Conservation (phyloP, 2,329 filamentous ascomycete species). For the Zarea fungicola region DNA sequence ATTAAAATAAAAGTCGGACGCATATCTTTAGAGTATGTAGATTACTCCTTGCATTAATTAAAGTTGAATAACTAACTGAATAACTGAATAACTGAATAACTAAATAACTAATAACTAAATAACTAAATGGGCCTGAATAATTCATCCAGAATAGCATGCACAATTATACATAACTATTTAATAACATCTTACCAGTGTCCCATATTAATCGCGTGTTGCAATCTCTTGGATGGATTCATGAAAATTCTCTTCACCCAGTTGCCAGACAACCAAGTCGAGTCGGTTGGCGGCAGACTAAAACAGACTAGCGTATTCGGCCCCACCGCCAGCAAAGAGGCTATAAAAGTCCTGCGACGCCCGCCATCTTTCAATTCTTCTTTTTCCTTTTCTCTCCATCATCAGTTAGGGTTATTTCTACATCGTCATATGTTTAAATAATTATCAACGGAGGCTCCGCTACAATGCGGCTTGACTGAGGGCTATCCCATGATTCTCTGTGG, state of each 20-base stretch:
- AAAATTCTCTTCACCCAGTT: not conserved
- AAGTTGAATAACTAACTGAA: too few species aligned
- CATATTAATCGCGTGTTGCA: not conserved
- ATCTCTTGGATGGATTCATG: conserved; percentile 4
- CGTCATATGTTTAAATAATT: conserved; percentile 46
- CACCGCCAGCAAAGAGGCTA: not conserved
- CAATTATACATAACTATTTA: too few species aligned
- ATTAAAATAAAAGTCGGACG: not conserved
- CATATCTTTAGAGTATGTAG: too few species aligned
- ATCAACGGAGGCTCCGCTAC: conserved; percentile 44
- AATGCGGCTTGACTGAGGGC: conserved; percentile 49
- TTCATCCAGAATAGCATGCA: too few species aligned
- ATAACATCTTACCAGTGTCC: too few species aligned
- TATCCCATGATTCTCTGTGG: conserved; percentile 39
- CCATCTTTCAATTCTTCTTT: conserved; percentile 16
- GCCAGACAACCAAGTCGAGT: not conserved
- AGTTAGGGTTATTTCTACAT: conserved; percentile 43
- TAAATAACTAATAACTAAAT: too few species aligned
- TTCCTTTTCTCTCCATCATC: conserved; percentile 36
- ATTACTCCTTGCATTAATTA: too few species aligned
- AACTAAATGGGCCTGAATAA: too few species aligned
- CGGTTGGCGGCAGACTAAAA: conserved; percentile 10
- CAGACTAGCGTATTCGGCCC: conserved; percentile 3
- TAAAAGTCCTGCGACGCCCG: conserved; percentile 8
- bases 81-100: too few species aligned